Evolutionary conservation across 139 green algal species (phyloP), one percentile per base, ranked within the genome.

Genomic region (Auxenochlorella pyrenoidosa): DNA sequence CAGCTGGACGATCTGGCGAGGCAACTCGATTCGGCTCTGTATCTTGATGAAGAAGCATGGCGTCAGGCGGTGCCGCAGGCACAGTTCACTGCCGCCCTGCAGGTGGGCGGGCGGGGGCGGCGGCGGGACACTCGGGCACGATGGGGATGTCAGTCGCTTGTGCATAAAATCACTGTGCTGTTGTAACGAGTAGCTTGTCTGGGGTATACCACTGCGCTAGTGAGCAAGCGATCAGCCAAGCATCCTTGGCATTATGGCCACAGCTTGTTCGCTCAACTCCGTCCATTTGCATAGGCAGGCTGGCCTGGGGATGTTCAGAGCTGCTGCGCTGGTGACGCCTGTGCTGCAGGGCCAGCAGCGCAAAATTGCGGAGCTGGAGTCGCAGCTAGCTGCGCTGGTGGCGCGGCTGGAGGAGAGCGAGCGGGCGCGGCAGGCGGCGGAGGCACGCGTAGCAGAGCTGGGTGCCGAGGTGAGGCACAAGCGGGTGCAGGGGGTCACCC

Each of bases 351-450:
- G 72, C 36, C 83, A 87, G 71, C 83, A 87, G 54, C 83, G 54
- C 34, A 87, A 82, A 54, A 82, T 87, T 36, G 41, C 59, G 3
- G 83, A 87, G 41, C 84, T 88, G 73, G 75, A 88, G 59, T 3
- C 41, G 41, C 84, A 75, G 58, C 59, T 88, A 40, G 36, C 24
- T 10, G 75, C 59, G 0, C 12, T 83, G 40, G 68, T 58, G n/a
- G 59, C 44, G 3, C 65, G 44, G 58, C 84, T 88, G 59, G 73
- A 68, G n/a, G 84, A 43, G 5, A 88, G 84, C 75, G 84, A 88
- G 60, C 73, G 59, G 40, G 59, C 43, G 28, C 73, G 75, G 41
- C 51, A 32, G 22, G 73, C 32, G 30, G 84, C 75, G 0, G 84
- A 88, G 84, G 75, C 60, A 58, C 58, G 75, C 15, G 75, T 41